Conservation (phyloP, 2,329 filamentous ascomycete genomes). For the Sordariomycetes sp. region DNA sequence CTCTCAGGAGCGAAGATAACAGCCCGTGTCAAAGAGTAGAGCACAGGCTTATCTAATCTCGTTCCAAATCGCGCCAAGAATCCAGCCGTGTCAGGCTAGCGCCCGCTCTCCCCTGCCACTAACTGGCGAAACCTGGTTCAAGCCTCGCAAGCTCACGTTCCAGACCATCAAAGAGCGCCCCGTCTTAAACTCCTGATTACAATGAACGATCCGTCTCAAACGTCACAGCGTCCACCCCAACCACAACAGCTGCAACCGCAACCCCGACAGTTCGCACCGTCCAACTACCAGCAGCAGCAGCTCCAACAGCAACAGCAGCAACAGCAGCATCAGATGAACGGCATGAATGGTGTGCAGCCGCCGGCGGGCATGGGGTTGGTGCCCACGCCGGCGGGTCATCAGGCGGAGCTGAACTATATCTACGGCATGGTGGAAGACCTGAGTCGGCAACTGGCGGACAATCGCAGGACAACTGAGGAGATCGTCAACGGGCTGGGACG, state of each 20-base stretch:
- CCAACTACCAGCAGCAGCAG: constrained; percentile 8
- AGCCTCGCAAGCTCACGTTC: too few species aligned
- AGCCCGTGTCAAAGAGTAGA: too few species aligned
- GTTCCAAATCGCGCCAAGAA: too few species aligned
- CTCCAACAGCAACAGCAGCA: constrained; percentile 10
- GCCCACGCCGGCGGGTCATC: constrained; percentile 57
- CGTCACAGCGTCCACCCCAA: background rate
- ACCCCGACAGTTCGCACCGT: background rate
- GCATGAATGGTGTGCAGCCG: constrained; percentile 38
- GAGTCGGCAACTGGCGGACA: constrained; percentile 53
- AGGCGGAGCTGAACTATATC: constrained; percentile 60
- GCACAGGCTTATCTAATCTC: too few species aligned
- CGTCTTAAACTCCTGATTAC: background rate
- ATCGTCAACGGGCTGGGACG: constrained; percentile 55
- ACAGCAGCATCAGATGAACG: constrained; percentile 30
- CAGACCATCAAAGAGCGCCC: too few species aligned
- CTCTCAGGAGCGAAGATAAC: too few species aligned
- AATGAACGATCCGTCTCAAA: background rate
- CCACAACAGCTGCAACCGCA: background rate
- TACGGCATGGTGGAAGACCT: constrained; percentile 60
- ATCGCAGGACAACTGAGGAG: constrained; percentile 51
- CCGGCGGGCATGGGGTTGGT: constrained; percentile 38
- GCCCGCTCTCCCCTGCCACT: too few species aligned
- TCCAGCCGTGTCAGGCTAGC: too few species aligned
- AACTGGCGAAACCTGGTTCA: too few species aligned